These are phyloP conservation scores for Pyrrhoderma lamaoense DNA, from an alignment of 1,284 basidiomycete species.

Conservation along the genomic window DNA sequence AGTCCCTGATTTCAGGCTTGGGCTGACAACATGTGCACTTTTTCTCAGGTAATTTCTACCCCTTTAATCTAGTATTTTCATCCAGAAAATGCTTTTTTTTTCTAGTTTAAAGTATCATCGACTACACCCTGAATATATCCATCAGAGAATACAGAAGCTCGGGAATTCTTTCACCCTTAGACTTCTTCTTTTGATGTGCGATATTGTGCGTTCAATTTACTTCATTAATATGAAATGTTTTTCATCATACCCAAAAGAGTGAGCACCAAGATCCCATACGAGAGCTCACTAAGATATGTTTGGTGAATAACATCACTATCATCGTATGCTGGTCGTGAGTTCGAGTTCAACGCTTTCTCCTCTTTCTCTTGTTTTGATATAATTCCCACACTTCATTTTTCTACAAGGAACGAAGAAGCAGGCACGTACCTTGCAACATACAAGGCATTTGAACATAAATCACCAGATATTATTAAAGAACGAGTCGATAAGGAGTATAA, in stretches of 20 bases:
- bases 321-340: slow-evolving; percentile 90
- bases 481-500: slow-evolving; percentile 84
- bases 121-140: slow-evolving; percentile 96
- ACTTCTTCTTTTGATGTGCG: slow-evolving; percentile 87
- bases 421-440: slow-evolving; percentile 87
- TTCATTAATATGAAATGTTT: not conserved
- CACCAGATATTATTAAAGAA: slow-evolving; percentile 92
- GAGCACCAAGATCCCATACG: slow-evolving; percentile 88
- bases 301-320: slow-evolving; percentile 90
- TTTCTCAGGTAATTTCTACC: slow-evolving; percentile 66
- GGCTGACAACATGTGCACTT: slow-evolving; percentile 87
- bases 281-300: slow-evolving; percentile 88
- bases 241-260: slow-evolving; percentile 39
- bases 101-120: slow-evolving; percentile 88
- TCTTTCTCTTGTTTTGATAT: no score
- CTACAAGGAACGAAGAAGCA: slow-evolving; percentile 75
- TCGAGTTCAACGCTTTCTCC: not conserved
- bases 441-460: slow-evolving; percentile 91
- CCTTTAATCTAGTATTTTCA: not conserved
- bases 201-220: slow-evolving; percentile 59
- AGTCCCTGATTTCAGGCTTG: slow-evolving; percentile 91
- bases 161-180: slow-evolving; percentile 77
- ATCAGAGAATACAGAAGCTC: slow-evolving; percentile 83
- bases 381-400: not conserved
- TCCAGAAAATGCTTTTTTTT: not conserved